Percentiles rank a stretch among this genome's conserved stretches.
Conservation (phyloP, 768 basidiomycete genomes). For the Boletales sp. region DNA sequence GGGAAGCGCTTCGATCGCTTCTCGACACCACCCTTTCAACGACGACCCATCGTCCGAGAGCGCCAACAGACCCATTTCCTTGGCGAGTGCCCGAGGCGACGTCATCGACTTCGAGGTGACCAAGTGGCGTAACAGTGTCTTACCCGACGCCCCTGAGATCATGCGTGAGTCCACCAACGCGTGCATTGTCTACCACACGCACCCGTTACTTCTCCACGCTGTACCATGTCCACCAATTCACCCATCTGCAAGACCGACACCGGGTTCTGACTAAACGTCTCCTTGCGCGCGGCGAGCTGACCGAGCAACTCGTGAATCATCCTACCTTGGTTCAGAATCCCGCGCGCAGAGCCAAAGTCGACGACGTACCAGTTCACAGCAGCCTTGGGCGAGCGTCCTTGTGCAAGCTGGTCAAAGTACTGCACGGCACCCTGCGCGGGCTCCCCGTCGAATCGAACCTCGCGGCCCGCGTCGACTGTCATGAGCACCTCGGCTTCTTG, state of each 20-base stretch:
- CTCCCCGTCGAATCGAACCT: slow-evolving; percentile 61
- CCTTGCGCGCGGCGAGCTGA: slow-evolving; percentile 58
- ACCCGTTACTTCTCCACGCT: slow-evolving; percentile 68
- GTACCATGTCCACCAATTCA: slow-evolving; percentile 74
- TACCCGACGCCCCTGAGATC: slow-evolving; percentile 69
- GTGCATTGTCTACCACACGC: background rate
- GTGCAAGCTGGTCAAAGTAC: slow-evolving; percentile 74
- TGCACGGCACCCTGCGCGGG: slow-evolving; percentile 51
- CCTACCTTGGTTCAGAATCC: slow-evolving; percentile 41
- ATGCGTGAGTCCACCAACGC: background rate
- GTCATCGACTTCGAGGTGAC: slow-evolving; percentile 43
- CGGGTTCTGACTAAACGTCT: slow-evolving; percentile 55
- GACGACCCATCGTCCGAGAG: slow-evolving; percentile 33
- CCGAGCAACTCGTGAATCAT: slow-evolving; percentile 86
- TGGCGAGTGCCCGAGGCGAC: slow-evolving; percentile 42
- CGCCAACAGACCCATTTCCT: slow-evolving; percentile 46
- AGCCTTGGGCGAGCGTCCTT: slow-evolving; percentile 57
- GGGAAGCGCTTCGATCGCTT: slow-evolving; percentile 65
- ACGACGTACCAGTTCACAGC: slow-evolving; percentile 76
- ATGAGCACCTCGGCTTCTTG: slow-evolving; percentile 77
- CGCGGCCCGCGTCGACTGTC: slow-evolving; percentile 61
- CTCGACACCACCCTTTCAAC: slow-evolving; percentile 52
- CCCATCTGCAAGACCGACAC: slow-evolving; percentile 65
- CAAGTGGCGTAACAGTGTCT: slow-evolving; percentile 69
- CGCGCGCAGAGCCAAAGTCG: no score